Evolutionary conservation across 257 asterid species (phyloP).

Genomic region (Solanum piurae): DNA sequence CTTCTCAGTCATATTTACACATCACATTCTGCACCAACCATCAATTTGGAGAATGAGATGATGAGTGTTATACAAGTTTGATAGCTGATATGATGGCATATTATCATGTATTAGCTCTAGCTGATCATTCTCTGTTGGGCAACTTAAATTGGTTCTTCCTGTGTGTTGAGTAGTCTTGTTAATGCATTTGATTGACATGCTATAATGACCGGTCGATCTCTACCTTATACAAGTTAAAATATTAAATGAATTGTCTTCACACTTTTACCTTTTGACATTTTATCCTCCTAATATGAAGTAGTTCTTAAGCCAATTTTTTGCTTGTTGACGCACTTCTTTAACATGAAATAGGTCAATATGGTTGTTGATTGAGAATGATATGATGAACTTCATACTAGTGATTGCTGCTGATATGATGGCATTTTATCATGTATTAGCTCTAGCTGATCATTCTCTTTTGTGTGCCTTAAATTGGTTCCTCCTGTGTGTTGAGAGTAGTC

Average conservation of each 20-base stretch:
- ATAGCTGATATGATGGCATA: slow-evolving; percentile 39
- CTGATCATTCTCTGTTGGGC: slow-evolving; percentile 28
- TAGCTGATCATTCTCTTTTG: slow-evolving; percentile 40
- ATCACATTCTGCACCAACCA: background rate
- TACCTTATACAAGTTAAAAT: background rate
- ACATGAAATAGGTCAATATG: background rate
- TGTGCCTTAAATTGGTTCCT: background rate
- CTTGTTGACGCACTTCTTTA: background rate
- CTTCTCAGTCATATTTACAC: background rate
- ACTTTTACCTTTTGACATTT: background rate
- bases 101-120: slow-evolving; percentile 64
- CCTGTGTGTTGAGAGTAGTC: background rate
- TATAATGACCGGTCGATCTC: background rate
- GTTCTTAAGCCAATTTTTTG: background rate
- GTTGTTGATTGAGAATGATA: slow-evolving; percentile 9
- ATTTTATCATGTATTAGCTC: slow-evolving; percentile 60
- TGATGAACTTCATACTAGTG: slow-evolving; percentile 17
- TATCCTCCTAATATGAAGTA: background rate
- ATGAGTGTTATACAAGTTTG: slow-evolving; percentile 12
- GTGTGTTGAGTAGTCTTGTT: background rate
- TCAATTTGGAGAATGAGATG: slow-evolving; percentile 10
- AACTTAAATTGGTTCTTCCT: background rate
- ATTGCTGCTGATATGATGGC: slow-evolving; percentile 46
- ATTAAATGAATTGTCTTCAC: background rate
- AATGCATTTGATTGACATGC: background rate